A percentile compares a stretch with the other conserved stretches of the same genome.
These are phyloP conservation scores for Phytophthora quininea DNA, from an alignment of 352 stramenopile species.

Conservation along the genomic window DNA sequence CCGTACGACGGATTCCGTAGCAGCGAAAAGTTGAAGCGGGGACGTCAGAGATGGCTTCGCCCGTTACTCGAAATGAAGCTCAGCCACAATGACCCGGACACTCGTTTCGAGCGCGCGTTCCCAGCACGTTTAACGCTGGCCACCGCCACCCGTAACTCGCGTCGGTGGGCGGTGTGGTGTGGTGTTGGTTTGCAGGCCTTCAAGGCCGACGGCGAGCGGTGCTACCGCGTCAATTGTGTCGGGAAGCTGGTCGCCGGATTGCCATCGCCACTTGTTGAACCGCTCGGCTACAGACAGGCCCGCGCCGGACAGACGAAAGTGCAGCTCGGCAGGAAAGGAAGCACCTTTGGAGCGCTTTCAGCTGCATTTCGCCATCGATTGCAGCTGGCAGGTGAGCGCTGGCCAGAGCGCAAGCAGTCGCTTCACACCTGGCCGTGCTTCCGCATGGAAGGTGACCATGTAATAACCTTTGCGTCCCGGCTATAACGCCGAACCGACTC, in stretches of 20 bases:
- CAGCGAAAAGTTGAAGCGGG: too few relatives aligned
- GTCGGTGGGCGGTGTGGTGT: too few relatives aligned
- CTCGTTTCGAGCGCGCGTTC: too few relatives aligned
- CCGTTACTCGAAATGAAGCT: too few relatives aligned
- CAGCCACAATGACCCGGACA: constrained; percentile 3
- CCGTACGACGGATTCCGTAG: too few relatives aligned
- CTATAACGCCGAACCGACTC: background rate
- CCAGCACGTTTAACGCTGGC: background rate
- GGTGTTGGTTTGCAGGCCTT: too few relatives aligned
- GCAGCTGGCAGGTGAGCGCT: background rate
- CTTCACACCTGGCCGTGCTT: too few relatives aligned
- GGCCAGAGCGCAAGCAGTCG: background rate
- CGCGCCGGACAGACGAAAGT: background rate
- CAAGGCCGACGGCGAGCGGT: background rate
- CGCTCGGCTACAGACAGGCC: constrained; percentile 4
- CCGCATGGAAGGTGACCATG: too few relatives aligned
- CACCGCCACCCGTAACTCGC: background rate
- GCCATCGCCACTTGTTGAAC: constrained; percentile 18
- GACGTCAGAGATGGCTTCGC: too few relatives aligned
- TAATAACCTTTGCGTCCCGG: too few relatives aligned
- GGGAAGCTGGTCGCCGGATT: constrained; percentile 6
- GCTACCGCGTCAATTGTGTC: background rate
- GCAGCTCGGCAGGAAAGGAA: background rate
- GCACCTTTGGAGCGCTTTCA: too few relatives aligned
- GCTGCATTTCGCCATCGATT: background rate